Evolutionary conservation across 345 rosid genomes (phyloP), one percentile per base, ranked within the genome.

Genomic region (Pelargonium nanum): DNA sequence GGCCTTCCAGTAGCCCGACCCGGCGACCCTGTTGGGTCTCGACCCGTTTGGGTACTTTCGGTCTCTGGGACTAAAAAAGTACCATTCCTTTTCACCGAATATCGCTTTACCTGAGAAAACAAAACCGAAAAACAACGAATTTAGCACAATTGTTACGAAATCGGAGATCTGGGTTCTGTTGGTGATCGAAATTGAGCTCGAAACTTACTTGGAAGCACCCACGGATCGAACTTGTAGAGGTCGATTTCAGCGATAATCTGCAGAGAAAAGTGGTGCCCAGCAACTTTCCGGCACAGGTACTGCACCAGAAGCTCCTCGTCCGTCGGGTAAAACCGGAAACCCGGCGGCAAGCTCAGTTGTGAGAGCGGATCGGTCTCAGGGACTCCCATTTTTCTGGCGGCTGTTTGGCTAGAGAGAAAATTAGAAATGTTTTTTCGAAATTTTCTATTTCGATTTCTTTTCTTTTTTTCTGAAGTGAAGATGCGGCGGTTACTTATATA

Each of bases 1-100:
- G 0, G 98, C 98, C 71, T 92, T 92, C 98, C 98, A 92, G 63
- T 92, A 92, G 19, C 98, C 98, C 0, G 96, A 60, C n/a, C 91
- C 94, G 5, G 99, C 96, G 4, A 87, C 99, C 55, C 97, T 70
- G 19, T 93, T 93, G 1, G 99, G 99, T 65, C 99, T 74, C 0
- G 97, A 82, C 19, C 99, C 97, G 75, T 93, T 93, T 0, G 99
- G 98, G 59, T 92, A 92, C 60, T 92, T 92, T 59, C 98, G 57
- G 62, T 91, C 98, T 59, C 96, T 77, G 0, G 98, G 98, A 67
- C 87, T 92, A 50, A 92, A 92, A 65, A 92, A 92, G 30, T 92
- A 92, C 99, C 99, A 92, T 32, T 92, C 99, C 48, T 92, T 89
- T 53, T 85, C 94, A 0, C 99, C 99, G 57, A 93, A 93, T 15